Conservation (phyloP, 2,329 filamentous ascomycete genomes). For the Verticillium isaacii region DNA sequence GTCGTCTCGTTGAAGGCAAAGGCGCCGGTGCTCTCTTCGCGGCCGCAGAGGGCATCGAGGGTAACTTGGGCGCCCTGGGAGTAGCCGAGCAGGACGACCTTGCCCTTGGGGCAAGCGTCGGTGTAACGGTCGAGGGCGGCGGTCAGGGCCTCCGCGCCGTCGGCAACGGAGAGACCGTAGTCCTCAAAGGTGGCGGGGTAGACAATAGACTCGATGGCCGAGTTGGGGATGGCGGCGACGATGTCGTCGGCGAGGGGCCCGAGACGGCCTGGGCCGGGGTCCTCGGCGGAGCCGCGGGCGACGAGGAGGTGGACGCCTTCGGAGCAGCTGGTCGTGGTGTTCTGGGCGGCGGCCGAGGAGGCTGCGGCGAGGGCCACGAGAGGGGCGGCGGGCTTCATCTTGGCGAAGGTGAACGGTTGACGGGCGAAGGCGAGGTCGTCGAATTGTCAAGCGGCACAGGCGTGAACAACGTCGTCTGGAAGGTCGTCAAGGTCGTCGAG, state of each 20-base stretch:
- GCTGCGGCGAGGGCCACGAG: conserved; percentile 15
- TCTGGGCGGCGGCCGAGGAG: conserved; percentile 16
- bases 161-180: conserved; percentile 29
- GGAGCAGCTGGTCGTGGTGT: conserved; percentile 21
- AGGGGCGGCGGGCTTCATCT: conserved; percentile 3
- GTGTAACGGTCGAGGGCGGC: conserved; percentile 24
- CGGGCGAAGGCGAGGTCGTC: neutral
- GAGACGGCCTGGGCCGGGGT: conserved; percentile 25
- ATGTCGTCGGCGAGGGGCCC: conserved; percentile 27
- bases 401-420: neutral
- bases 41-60: conserved; percentile 32
- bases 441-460: neutral
- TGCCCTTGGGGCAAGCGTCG: conserved; percentile 29
- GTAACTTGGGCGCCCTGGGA: conserved; percentile 37
- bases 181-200: conserved; percentile 30
- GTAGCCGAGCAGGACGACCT: conserved; percentile 35
- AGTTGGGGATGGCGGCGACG: conserved; percentile 25
- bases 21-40: conserved; percentile 12
- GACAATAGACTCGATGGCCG: conserved; percentile 25
- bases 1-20: conserved; percentile 15
- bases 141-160: conserved; percentile 25
- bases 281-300: conserved; percentile 31
- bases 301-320: conserved; percentile 33
- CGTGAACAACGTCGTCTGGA: neutral
- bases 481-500: neutral